Conservation (phyloP, 495 filamentous ascomycete species). For the Hypoxylon rickii region DNA sequence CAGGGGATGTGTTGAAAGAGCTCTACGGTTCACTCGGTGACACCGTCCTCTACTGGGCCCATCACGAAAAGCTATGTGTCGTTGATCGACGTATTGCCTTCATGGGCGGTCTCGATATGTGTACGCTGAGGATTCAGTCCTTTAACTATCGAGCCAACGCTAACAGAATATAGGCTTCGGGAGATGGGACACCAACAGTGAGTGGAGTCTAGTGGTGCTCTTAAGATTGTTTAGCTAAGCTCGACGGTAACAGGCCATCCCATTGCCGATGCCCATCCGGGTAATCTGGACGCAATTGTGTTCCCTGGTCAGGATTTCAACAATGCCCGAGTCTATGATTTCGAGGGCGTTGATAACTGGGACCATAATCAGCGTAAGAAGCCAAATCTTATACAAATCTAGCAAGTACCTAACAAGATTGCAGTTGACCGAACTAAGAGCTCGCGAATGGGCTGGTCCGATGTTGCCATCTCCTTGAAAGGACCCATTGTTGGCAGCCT, state of each 20-base stretch:
- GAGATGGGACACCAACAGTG: constrained; percentile 63
- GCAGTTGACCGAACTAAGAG: constrained; percentile 72
- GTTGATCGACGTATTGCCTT: constrained; percentile 82
- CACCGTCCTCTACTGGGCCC: constrained; percentile 89
- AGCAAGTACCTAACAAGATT: constrained; percentile 23
- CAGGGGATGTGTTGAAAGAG: constrained; percentile 68
- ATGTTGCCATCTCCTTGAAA: constrained; percentile 80
- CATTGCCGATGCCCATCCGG: constrained; percentile 84
- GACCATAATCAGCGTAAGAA: constrained; percentile 74
- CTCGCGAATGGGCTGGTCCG: constrained; percentile 93
- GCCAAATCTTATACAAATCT: background rate
- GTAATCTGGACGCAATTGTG: constrained; percentile 70
- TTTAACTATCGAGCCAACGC: background rate
- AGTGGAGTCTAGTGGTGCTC: constrained; percentile 10
- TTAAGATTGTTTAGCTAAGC: background rate
- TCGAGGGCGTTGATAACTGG: constrained; percentile 81
- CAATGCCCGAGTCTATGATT: constrained; percentile 86
- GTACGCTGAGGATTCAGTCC: constrained; percentile 34
- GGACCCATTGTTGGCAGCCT: constrained; percentile 82
- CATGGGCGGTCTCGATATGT: constrained; percentile 83
- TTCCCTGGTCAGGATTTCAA: constrained; percentile 97
- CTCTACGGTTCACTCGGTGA: constrained; percentile 81
- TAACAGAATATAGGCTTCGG: constrained; percentile 56
- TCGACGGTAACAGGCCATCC: constrained; percentile 63
- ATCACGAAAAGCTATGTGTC: constrained; percentile 91